Evolutionary conservation across 306 rosid genomes (phyloP).

Genomic region (Gynostemma pentaphyllum): DNA sequence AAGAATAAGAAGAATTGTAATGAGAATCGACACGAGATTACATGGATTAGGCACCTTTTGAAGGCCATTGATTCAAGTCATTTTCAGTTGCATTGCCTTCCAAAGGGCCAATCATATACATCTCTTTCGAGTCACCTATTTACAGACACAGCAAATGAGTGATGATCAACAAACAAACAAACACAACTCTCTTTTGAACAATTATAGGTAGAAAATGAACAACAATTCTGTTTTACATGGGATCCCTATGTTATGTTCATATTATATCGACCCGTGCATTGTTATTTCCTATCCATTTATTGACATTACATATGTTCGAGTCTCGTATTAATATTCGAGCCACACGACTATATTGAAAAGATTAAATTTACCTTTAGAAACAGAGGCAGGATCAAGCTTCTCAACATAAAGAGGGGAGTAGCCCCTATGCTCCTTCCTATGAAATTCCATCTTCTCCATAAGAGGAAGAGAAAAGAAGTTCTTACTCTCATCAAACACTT

Average conservation of each 20-base stretch:
- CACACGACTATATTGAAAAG: too few relatives aligned
- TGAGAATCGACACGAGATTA: background rate
- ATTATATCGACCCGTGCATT: too few relatives aligned
- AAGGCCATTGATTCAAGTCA: conserved; percentile 76
- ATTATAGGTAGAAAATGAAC: background rate
- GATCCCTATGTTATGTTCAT: too few relatives aligned
- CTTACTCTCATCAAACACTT: conserved; percentile 36
- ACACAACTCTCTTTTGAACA: background rate
- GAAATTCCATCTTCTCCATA: conserved; percentile 37
- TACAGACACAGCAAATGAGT: background rate
- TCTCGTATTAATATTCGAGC: too few relatives aligned
- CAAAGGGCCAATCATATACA: conserved; percentile 52
- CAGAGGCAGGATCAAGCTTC: conserved; percentile 34
- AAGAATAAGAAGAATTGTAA: background rate
- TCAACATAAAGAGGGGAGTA: conserved; percentile 62
- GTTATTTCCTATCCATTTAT: too few relatives aligned
- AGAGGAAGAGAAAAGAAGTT: conserved; percentile 52
- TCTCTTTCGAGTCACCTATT: conserved; percentile 77
- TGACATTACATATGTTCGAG: too few relatives aligned
- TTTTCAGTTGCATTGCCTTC: conserved; percentile 23
- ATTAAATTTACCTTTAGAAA: conserved; percentile 69
- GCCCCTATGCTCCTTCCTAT: conserved; percentile 57
- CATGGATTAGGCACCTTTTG: conserved; percentile 28
- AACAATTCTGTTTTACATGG: too few relatives aligned
- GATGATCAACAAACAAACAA: conserved; percentile 2